phyloP scores from a whole-genome alignment of 2,329 filamentous ascomycete genomes.

The Sordariomycetes sp. region DNA sequence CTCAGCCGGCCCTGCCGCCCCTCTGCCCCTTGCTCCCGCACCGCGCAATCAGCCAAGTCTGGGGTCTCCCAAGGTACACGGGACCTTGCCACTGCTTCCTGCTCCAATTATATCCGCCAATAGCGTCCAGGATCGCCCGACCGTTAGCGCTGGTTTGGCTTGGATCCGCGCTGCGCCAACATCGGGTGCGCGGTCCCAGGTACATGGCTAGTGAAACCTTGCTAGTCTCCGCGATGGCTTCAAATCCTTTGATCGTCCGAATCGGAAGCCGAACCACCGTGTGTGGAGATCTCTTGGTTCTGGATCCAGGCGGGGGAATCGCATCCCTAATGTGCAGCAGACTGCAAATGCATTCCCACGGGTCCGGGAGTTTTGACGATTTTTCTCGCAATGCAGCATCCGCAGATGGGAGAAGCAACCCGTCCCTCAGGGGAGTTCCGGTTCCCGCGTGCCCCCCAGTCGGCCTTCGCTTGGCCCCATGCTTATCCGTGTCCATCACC shows the following conservation, averaged over 20 bases:
- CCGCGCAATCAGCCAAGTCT: background rate
- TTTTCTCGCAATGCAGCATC: background rate
- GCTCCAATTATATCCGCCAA: background rate
- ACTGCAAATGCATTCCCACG: background rate
- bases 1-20: constrained; percentile 2
- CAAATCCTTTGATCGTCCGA: background rate
- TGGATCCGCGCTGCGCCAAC: background rate
- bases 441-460: background rate
- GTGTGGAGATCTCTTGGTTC: background rate
- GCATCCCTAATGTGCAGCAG: background rate
- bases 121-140: background rate
- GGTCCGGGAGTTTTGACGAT: background rate
- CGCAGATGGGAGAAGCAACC: background rate
- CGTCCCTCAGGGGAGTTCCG: background rate
- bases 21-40: background rate
- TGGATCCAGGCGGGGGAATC: background rate
- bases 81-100: background rate
- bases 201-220: background rate
- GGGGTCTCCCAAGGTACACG: background rate
- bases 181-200: background rate
- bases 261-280: background rate
- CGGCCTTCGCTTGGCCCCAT: background rate
- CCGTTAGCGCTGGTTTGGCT: background rate
- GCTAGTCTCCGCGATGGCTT: constrained; percentile 4
- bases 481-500: background rate